Evolutionary conservation across 345 rosid species (phyloP), one percentile per base, ranked within the genome.

Genomic region (Turritis glabra): DNA sequence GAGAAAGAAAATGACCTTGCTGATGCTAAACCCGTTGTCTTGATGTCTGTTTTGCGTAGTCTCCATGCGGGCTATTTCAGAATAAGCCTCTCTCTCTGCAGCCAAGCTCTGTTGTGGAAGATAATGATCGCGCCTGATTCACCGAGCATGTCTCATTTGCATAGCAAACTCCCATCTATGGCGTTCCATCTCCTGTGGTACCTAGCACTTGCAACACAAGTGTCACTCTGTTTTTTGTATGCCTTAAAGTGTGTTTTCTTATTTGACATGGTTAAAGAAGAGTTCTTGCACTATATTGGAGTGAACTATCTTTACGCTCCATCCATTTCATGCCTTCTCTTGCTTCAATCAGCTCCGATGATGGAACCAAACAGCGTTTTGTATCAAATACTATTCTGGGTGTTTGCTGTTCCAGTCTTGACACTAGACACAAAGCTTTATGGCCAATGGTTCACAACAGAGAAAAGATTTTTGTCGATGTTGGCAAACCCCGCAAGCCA

Each of bases 381-480:
- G 7, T 75, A 76, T 29, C 55, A 38, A 4, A 47, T 53, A 51
- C 85, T 85, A 60, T 87, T 84, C 64, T 77, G 81, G 70, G 41
- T 81, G 33, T 84, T 85, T 61, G 75, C 74, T 7, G 3, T 74
- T 55, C 96, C 96, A 0, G 63, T 91, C 48, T 58, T 79, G 70
- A 54, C 83, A 5, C 88, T 91, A 3, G 89, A 89, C 67, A 40
- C 84, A 12, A 89, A 89, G 60, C 82, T 91, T 46, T 89, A 89
- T 19, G 96, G 97, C 15, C 96, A 86, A 73, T 88, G 97, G 93
- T 81, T 89, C 75, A 86, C 93, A 5, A 85, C 89, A 1, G 84
- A 85, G 79, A 88, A 81, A 79, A 75, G 80, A 69, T 85, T 88
- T 47, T 51, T 88, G 10, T 88, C 87, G 0, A 54, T 75, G 8